These are phyloP conservation scores for Fusarium robinianum DNA, from an alignment of 2,329 filamentous ascomycete species.

Conservation along the genomic window DNA sequence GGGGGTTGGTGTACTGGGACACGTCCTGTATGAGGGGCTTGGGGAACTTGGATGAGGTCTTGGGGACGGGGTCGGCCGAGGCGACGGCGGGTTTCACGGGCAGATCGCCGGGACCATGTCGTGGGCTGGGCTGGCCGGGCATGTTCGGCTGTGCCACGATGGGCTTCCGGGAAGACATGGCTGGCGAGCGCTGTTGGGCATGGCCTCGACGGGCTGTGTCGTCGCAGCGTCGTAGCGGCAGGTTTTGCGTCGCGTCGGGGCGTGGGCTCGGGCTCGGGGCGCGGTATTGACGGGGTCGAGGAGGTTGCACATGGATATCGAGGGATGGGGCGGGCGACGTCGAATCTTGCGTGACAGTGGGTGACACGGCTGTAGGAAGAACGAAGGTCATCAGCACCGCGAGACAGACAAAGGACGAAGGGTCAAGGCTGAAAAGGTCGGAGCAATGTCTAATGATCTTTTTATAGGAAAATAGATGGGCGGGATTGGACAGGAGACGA, in stretches of 20 bases:
- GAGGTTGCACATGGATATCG: constrained; percentile 55
- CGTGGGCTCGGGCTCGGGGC: constrained; percentile 60
- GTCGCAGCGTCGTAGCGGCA: constrained; percentile 51
- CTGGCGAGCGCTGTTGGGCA: constrained; percentile 44
- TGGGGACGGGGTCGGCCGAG: constrained; percentile 49
- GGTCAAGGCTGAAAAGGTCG: constrained; percentile 10
- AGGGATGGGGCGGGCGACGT: constrained; percentile 60
- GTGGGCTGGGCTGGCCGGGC: constrained; percentile 38
- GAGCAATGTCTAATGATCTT: constrained; percentile 11
- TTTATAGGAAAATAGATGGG: too few species aligned
- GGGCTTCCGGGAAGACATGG: constrained; percentile 51
- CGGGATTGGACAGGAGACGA: constrained; percentile 8
- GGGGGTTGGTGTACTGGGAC: constrained; percentile 67
- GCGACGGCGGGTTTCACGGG: constrained; percentile 38
- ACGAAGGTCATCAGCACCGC: constrained; percentile 38
- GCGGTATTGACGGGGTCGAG: constrained; percentile 55
- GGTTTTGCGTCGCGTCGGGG: constrained; percentile 48
- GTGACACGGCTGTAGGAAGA: constrained; percentile 40
- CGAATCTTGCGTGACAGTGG: constrained; percentile 45
- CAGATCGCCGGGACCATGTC: constrained; percentile 35
- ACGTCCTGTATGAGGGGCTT: constrained; percentile 66
- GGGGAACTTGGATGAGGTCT: constrained; percentile 47
- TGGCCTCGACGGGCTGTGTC: constrained; percentile 47
- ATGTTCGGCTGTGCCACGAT: constrained; percentile 52
- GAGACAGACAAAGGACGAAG: constrained; percentile 2